Evolutionary conservation across 1,284 basidiomycete genomes (phyloP), one percentile per base, ranked within the genome.

Genomic region (Wallemia hederae): DNA sequence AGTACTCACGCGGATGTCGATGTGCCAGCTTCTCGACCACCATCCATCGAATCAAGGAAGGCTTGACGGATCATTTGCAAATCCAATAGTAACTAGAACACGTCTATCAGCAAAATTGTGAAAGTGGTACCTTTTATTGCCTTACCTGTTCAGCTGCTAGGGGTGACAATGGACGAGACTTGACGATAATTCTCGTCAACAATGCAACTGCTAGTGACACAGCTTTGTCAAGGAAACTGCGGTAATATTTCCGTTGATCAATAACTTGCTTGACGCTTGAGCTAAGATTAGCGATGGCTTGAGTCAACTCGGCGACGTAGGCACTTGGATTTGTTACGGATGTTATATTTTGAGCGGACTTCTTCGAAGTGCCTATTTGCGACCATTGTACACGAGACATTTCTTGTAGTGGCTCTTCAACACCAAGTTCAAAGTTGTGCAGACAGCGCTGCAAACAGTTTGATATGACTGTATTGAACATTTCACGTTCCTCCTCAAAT

Each of bases 161-260:
- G 69, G 89, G 86, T 67, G 80, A 80, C 63, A 97, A 73, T 5
- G 90, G 91, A 58, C 88, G 75, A 68, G 85, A 89, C 70, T 80
- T 82, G 39, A 96, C 85, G 26, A 94, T 74, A 0, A 83, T 78
- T 66, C 84, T 83, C 0, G 86, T 91, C 66, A 94, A 92, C 63
- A 84, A 84, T 27, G 80, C 78, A 33, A 92, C 73, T 29, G 92
- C 72, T 28, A 88, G 73, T 61, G 90, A 85, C 60, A 83, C 82
- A 5, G 83, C 81, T 70, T 92, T 94, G 69, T 96, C 91, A 60
- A 89, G 80, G 69, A 90, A 81, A 70, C 90, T 96, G 61, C 86
- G 76, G 29, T 87, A 69, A 70, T 90, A 96, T 69, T 87, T 91
- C 75, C 92, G 92, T 67, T 87, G 85, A 69, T 96, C 88, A 2